Conservation (phyloP, 768 basidiomycete species). For the Termitomyces bulborhizus region DNA sequence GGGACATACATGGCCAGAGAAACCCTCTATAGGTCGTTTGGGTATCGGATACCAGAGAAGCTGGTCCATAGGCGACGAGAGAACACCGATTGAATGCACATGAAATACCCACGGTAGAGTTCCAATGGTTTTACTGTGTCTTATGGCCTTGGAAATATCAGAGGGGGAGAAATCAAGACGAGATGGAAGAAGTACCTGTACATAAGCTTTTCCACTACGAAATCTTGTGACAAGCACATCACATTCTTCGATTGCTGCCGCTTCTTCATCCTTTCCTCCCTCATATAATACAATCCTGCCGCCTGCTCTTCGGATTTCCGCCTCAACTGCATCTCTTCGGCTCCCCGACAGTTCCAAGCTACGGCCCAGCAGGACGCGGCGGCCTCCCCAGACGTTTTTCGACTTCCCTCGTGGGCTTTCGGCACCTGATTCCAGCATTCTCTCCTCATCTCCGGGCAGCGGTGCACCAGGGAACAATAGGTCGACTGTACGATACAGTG, state of each 20-base stretch:
- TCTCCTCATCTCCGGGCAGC: slow-evolving; percentile 5
- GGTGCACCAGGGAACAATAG: slow-evolving; percentile 21
- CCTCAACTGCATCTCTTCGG: slow-evolving; percentile 49
- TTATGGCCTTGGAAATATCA: slow-evolving; percentile 45
- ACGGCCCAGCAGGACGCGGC: slow-evolving; percentile 54
- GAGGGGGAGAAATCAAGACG: not conserved
- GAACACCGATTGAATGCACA: slow-evolving; percentile 55
- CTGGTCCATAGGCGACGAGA: slow-evolving; percentile 64
- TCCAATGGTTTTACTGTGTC: slow-evolving; percentile 56
- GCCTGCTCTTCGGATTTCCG: slow-evolving; percentile 55
- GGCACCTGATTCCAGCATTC: slow-evolving; percentile 4
- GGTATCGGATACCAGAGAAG: slow-evolving; percentile 85
- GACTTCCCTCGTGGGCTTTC: slow-evolving; percentile 9
- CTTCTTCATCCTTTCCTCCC: slow-evolving; percentile 16
- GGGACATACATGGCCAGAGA: slow-evolving; percentile 50
- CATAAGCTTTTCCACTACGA: slow-evolving; percentile 64
- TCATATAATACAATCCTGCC: slow-evolving; percentile 35
- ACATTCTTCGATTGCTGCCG: slow-evolving; percentile 37
- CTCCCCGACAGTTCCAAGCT: slow-evolving; percentile 48
- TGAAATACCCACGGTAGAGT: slow-evolving; percentile 82
- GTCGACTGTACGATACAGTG: slow-evolving; percentile 24
- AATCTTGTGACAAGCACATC: slow-evolving; percentile 73
- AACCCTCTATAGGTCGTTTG: slow-evolving; percentile 48
- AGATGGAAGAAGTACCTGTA: slow-evolving; percentile 42
- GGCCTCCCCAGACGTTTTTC: slow-evolving; percentile 50